Evolutionary conservation across 2,329 filamentous ascomycete genomes (phyloP), one percentile per base, ranked within the genome.

Genomic region (Microsporum canis): DNA sequence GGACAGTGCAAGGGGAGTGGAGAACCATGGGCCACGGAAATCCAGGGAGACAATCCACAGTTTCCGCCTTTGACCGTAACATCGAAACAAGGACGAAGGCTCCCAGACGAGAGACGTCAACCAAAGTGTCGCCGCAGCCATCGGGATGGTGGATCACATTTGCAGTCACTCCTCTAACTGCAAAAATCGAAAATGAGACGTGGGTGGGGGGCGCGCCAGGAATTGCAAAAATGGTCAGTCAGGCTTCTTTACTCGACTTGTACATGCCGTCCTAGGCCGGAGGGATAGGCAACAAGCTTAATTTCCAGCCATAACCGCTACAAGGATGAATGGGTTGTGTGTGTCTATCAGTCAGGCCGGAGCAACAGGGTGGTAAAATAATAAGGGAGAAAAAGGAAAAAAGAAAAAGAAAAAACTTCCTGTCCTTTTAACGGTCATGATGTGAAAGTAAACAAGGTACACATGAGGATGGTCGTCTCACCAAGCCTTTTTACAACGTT

Each of bases 21-120:
- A 55, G 51, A 55, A 55, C 51, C 51, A 55, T 55, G 51, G 51
- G 51, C 51, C 51, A 55, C 51, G 51, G 51, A 55, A 55, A 55
- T 12, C 31, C 51, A 55, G 51, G 51, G 51, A 55, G 51, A 31
- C 51, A 31, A 34, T 55, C 49, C 49, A 55, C 49, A 36, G 51
- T 55, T 55, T 55, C 51, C 51, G 51, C 51, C 51, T 55, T 55
- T 55, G 51, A 55, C 51, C 51, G 31, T 55, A 23, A 55, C 51
- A 55, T 29, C 51, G 51, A 55, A 55, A 55, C 51, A 36, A 34
- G 33, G 51, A 34, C 51, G 51, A 55, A 55, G 51, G 51, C 45
- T 49, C 5, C 49, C 49, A 55, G 49, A 12, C 49, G 29, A 55
- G 49, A 34, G 49, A 23, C 31, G 49, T 55, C n/a, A 10, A 34